Conservation (phyloP, 176 grass and related monocot species). For the Cenchrus fungigraminus region DNA sequence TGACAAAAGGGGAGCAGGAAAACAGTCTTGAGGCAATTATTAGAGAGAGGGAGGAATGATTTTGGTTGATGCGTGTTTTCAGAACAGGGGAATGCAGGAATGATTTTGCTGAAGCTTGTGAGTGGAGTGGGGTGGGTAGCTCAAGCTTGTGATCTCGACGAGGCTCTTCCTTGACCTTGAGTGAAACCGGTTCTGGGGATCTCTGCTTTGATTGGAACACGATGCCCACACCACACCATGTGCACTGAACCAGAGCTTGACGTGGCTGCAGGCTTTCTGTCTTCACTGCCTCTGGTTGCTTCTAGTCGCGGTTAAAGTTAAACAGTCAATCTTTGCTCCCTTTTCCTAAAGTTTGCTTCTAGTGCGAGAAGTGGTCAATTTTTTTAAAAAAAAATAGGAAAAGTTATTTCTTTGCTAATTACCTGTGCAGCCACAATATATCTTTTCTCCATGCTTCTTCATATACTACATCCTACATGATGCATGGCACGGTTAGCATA, state of each 20-base stretch:
- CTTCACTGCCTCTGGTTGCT: constrained; percentile 37
- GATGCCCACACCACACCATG: constrained; percentile 14
- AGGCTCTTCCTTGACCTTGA: background rate
- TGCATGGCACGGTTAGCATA: background rate
- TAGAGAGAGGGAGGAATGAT: background rate
- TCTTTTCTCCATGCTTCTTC: no score
- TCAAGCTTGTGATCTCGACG: background rate
- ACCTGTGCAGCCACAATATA: background rate
- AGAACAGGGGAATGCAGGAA: constrained; percentile 9
- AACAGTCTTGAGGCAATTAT: constrained; percentile 30
- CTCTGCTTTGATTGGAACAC: constrained; percentile 39
- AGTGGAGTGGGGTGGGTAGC: background rate
- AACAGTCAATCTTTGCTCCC: background rate
- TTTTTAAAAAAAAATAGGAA: background rate
- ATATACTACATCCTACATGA: no score
- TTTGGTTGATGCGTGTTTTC: background rate
- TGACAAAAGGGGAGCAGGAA: constrained; percentile 13
- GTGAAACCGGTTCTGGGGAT: constrained; percentile 35
- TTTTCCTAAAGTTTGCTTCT: background rate
- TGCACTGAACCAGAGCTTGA: constrained; percentile 38
- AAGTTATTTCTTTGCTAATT: background rate
- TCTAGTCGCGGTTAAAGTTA: constrained; percentile 25
- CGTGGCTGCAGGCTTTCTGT: constrained; percentile 20
- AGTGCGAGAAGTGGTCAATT: background rate
- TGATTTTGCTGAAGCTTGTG: no score